These are phyloP conservation scores for Haplosporangium gracile DNA, from an alignment of 192 early-diverging fungal genomes.

Conservation along the genomic window DNA sequence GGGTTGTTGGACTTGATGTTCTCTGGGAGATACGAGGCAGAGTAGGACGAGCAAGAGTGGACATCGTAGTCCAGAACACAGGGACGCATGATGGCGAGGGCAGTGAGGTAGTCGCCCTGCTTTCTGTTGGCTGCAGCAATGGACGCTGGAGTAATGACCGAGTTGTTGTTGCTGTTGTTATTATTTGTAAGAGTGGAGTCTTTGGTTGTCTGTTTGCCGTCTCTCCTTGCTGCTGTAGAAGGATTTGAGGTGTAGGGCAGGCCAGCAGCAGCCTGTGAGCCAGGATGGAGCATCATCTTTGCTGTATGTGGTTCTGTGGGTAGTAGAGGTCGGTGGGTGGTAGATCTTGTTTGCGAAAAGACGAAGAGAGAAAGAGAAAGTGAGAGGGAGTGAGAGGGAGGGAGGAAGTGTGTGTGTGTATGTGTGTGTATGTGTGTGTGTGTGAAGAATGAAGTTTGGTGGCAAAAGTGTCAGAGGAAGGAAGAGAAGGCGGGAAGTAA, in stretches of 20 bases:
- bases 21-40: conserved; percentile 86
- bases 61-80: conserved; percentile 69
- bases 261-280: conserved; percentile 16
- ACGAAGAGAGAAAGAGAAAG: too few species aligned
- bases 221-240: neutral
- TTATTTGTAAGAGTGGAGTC: neutral
- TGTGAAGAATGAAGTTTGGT: neutral
- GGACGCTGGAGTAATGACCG: neutral
- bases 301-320: neutral
- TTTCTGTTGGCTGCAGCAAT: conserved; percentile 15
- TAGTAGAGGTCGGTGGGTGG: neutral
- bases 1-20: conserved; percentile 89
- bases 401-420: neutral
- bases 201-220: neutral
- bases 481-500: too few species aligned
- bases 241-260: neutral
- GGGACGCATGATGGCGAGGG: conserved; percentile 52
- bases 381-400: neutral
- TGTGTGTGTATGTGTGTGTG: neutral
- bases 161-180: neutral
- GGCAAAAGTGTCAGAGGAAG: neutral
- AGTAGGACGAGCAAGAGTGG: conserved; percentile 84
- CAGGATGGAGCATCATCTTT: conserved; percentile 54
- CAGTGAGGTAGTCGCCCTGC: conserved; percentile 51
- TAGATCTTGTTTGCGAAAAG: too few species aligned